Evolutionary conservation across 176 grass and related monocot species (phyloP).

Genomic region (Otatea glauca): DNA sequence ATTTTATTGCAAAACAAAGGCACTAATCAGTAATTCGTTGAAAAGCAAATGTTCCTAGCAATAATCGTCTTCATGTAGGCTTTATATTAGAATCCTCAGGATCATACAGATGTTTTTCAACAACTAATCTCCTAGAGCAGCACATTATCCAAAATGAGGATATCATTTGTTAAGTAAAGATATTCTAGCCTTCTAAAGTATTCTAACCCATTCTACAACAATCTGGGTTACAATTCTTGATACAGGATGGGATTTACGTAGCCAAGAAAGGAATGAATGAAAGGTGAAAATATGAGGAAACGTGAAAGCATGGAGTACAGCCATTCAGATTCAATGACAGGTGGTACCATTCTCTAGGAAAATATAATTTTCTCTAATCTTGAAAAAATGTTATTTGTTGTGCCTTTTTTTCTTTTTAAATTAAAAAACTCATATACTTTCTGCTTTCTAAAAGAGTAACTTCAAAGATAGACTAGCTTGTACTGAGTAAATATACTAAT

Average conservation of each 20-base stretch:
- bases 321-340: not conserved
- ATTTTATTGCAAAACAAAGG: not conserved
- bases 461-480: not conserved
- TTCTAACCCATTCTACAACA: not conserved
- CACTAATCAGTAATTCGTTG: not conserved
- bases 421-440: not conserved
- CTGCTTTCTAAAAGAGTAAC: not conserved
- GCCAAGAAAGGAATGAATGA: slow-evolving; percentile 3
- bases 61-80: not conserved
- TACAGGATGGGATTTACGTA: not conserved
- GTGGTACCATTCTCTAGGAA: too few relatives aligned
- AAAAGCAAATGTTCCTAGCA: not conserved
- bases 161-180: not conserved
- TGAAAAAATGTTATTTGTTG: not conserved
- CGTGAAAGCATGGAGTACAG: slow-evolving; percentile 5
- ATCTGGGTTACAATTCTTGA: not conserved
- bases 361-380: too few relatives aligned
- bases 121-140: slow-evolving; percentile 27
- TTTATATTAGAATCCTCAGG: slow-evolving; percentile 19
- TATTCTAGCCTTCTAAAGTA: not conserved
- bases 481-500: not conserved
- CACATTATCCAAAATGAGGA: not conserved
- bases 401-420: not conserved
- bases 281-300: not conserved
- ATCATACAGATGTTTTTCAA: slow-evolving; percentile 22